A percentile compares a stretch with the other conserved stretches of the same genome.
Evolutionary conservation across 208 protist species (phyloP).

Genomic region (Vickermania spadyakhi): DNA sequence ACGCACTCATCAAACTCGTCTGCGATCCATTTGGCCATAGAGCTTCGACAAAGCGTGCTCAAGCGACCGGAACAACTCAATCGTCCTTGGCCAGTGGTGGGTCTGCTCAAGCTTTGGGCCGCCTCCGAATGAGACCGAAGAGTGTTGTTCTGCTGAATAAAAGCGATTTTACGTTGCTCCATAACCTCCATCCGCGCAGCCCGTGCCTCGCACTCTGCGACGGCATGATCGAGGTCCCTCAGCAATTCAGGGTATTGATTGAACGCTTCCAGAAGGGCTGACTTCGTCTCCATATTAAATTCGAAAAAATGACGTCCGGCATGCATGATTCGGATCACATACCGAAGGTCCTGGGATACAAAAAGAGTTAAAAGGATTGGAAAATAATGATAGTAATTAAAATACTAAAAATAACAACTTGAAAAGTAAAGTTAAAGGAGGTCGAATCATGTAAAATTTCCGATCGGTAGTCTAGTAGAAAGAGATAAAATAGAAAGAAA

Average conservation of each 20-base stretch:
- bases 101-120: neutral
- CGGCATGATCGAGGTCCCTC: neutral
- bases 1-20: neutral
- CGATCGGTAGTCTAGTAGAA: too few relatives aligned
- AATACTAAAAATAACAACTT: too few relatives aligned
- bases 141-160: neutral
- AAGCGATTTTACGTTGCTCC: neutral
- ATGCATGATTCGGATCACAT: too few relatives aligned
- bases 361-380: too few relatives aligned
- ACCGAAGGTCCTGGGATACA: too few relatives aligned
- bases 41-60: too few relatives aligned
- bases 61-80: too few relatives aligned
- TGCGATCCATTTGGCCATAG: neutral
- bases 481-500: too few relatives aligned
- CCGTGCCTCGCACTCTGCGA: neutral
- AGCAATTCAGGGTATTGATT: neutral
- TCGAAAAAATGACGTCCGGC: neutral
- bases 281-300: neutral
- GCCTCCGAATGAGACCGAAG: constrained; percentile 4
- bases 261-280: neutral
- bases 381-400: too few relatives aligned
- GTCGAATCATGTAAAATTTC: too few relatives aligned
- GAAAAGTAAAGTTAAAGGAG: too few relatives aligned
- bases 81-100: neutral
- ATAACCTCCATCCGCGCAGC: neutral